Base-by-base conservation (phyloP, 805 yeast species). In the Hanseniaspora valbyensis region DNA sequence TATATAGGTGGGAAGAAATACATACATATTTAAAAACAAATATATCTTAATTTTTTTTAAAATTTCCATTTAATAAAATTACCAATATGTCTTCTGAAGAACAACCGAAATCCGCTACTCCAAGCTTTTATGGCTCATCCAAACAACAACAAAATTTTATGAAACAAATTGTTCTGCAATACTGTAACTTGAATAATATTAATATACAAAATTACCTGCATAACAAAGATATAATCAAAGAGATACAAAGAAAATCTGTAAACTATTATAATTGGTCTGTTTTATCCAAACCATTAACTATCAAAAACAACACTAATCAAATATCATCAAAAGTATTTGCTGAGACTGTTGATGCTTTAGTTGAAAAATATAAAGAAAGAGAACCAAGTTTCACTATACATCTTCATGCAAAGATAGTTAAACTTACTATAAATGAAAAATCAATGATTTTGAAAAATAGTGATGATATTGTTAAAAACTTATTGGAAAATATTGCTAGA, bases 401-500 rank as follows among this genome's bases (percentile, higher is more conserved):
- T 24, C n/a, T 46, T 14, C 44, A 46, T 26, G 44, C 44, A 32
- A 46, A 46, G n/a, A 40, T 46, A 24, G 44, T 46, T 3, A 46
- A 46, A n/a, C 14, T 46, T 13, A 40, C 51, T 13, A 30, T 46
- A 3, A 40, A 40, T 10, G 51, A 46, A 1, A 46, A 46, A n/a
- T 46, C 51, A 4, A 39, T 46, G 51, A 40, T 46, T 18, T 21
- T 46, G 18, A 39, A 39, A 25, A 46, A 25, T 16, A 42, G 36
- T 33, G 51, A 46, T 22, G 51, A 46, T 2, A 46, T 46, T 14
- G 51, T 46, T 13, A 46, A 46, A 22, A 40, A 46, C n/a, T 10
- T 46, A 9, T 37, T 46, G 7, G 51, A 46, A 19, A 46, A 40
- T 24, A 32, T 46, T 19, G 51, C 51, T 2, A 39, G 51, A 40